Base-by-base conservation (phyloP, 83 land plant genomes). In the Picea mariana region DNA sequence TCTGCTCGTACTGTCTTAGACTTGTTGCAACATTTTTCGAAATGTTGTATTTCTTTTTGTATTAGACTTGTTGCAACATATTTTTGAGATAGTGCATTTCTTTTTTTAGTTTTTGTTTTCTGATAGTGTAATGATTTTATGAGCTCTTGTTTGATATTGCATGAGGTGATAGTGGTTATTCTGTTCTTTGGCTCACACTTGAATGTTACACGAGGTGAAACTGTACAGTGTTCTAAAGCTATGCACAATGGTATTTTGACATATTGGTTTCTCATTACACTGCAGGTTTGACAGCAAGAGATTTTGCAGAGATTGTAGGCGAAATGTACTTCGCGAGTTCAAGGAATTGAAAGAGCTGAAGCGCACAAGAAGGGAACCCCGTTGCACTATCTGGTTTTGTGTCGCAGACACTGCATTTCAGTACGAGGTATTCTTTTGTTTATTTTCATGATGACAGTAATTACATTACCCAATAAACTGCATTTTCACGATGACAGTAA, bases 291-390 rank as follows among this genome's bases (percentile, higher is more conserved):
- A 98, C 85, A 96, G 97, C 91, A 98, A 98, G 82, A 88, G 99
- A 78, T 98, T 98, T 84, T 98, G 99, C 81, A 93, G 99, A 88
- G 99, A 98, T 85, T 98, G 99, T 79, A 91, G 99, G 81, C 94
- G 95, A 69, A 98, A 98, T 91, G 99, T 98, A 31, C 87, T 98
- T 16, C 97, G 97, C 18, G 99, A 98, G 81, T 96, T 98, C 83
- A 98, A 98, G 86, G 99, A 98, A 83, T 82, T 98, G 71, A 98
- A 98, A 75, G 99, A 98, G 80, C 87, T 98, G 65, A 98, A 93
- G 88, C 95, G 99, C 71, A 87, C 94, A 84, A 83, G 95, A 65
- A 96, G 84, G 82, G 97, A 98, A 86, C 91, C 96, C 49, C 92
- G 88, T 69, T 98, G 99, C 85, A 96, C 95, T n/a, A 90, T 82